These are phyloP conservation scores for Epichloe brachyelytri DNA, from an alignment of 2,329 filamentous ascomycete genomes.

Conservation along the genomic window DNA sequence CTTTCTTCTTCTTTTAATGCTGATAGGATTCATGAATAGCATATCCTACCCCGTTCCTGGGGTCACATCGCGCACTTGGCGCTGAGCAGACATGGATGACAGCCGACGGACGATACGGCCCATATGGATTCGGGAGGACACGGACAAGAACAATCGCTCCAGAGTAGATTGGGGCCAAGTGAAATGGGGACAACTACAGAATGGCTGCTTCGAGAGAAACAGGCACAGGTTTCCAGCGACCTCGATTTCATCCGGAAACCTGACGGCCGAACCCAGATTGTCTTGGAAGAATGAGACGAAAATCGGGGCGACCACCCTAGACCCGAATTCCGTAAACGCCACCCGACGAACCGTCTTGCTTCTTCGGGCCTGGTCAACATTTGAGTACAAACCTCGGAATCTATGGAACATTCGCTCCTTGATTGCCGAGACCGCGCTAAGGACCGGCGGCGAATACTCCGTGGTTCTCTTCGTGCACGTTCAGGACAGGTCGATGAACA, in stretches of 20 bases:
- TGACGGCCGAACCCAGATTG: neutral
- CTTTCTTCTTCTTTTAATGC: neutral
- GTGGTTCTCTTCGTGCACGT: conserved; percentile 51
- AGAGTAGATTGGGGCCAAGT: conserved; percentile 17
- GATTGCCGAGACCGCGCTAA: conserved; percentile 47
- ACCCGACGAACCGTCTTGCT: conserved; percentile 15
- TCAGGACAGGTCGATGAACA: conserved; percentile 40
- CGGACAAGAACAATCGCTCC: conserved; percentile 12
- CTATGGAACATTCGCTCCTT: conserved; percentile 50
- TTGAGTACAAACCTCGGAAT: conserved; percentile 46
- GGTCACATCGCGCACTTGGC: conserved; percentile 18
- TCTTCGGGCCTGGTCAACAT: conserved; percentile 25
- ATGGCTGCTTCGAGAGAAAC: neutral
- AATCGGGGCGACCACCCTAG: neutral
- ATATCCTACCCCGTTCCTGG: conserved; percentile 18
- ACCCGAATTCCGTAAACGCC: conserved; percentile 5
- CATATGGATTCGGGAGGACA: conserved; percentile 19
- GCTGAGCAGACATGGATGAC: conserved; percentile 19
- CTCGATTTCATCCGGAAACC: neutral
- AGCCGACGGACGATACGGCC: conserved; percentile 14
- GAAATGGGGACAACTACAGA: neutral
- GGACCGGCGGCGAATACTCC: conserved; percentile 50
- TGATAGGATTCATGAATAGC: conserved; percentile 6
- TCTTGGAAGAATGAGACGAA: neutral
- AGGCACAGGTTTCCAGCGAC: neutral